These are phyloP conservation scores for Phialophora macrospora DNA, from an alignment of 2,329 filamentous ascomycete species.

Conservation along the genomic window DNA sequence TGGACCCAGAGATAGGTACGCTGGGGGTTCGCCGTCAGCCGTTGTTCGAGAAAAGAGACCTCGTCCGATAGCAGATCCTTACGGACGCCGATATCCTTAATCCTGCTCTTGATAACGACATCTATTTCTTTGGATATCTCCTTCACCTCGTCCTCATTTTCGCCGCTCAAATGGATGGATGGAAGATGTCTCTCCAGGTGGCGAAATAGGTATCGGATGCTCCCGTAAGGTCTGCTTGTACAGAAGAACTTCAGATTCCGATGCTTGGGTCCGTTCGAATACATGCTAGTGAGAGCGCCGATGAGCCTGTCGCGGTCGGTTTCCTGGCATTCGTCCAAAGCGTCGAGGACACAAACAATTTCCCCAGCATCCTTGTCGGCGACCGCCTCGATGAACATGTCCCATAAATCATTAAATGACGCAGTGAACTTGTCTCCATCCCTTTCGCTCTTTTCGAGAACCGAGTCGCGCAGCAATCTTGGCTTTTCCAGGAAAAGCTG, in stretches of 20 bases:
- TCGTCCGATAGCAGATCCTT: not conserved
- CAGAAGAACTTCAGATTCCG: slow-evolving; percentile 36
- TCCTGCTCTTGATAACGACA: slow-evolving; percentile 33
- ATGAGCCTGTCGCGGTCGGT: slow-evolving; percentile 21
- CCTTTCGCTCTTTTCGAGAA: slow-evolving; percentile 13
- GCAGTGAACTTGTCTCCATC: slow-evolving; percentile 10
- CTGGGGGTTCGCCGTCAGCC: slow-evolving; percentile 30
- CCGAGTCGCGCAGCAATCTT: slow-evolving; percentile 37
- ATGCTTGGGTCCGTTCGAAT: not conserved
- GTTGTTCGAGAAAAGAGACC: not conserved
- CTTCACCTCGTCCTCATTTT: slow-evolving; percentile 28
- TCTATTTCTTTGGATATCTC: slow-evolving; percentile 37
- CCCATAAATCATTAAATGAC: slow-evolving; percentile 23
- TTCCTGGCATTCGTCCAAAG: slow-evolving; percentile 30
- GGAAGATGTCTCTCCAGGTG: slow-evolving; percentile 13
- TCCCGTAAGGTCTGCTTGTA: slow-evolving; percentile 43
- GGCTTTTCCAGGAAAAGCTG: slow-evolving; percentile 44
- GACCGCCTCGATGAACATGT: slow-evolving; percentile 5
- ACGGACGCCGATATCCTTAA: slow-evolving; percentile 24
- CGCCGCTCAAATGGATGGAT: slow-evolving; percentile 31
- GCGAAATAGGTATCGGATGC: slow-evolving; percentile 37
- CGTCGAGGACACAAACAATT: slow-evolving; percentile 28
- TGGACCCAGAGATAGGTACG: slow-evolving; percentile 43
- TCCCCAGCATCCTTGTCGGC: slow-evolving; percentile 8
- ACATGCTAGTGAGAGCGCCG: slow-evolving; percentile 8